Conservation (phyloP, 2,329 filamentous ascomycete genomes). For the Teratosphaeria viscida region DNA sequence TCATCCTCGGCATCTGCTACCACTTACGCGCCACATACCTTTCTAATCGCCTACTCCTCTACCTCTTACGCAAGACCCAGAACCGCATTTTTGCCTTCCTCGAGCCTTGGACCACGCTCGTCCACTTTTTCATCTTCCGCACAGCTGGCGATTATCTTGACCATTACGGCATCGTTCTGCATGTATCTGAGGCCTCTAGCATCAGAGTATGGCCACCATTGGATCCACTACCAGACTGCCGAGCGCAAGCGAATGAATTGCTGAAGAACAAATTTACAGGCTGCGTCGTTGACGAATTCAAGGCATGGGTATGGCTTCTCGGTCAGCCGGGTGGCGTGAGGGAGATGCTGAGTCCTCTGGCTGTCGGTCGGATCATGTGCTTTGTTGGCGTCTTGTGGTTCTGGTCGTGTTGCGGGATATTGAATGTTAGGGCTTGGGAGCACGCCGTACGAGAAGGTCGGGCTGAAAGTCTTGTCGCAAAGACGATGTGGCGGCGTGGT, state of each 20-base stretch:
- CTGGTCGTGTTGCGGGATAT: background rate
- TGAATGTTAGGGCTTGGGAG: background rate
- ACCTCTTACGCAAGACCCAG: background rate
- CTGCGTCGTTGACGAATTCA: background rate
- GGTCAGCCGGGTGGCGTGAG: background rate
- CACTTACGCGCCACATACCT: background rate
- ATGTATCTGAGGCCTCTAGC: background rate
- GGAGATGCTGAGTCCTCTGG: background rate
- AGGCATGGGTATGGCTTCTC: background rate
- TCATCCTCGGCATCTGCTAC: background rate
- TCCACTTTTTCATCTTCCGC: background rate
- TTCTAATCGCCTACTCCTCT: background rate
- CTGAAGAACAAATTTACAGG: background rate
- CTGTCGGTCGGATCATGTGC: background rate
- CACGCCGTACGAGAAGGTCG: background rate
- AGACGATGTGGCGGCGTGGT: background rate
- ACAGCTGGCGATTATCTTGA: background rate
- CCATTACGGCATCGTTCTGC: background rate
- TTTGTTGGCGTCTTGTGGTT: background rate
- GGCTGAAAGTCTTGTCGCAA: background rate
- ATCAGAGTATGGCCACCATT: background rate
- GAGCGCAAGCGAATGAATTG: background rate
- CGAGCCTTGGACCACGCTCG: background rate
- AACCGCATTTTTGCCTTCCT: background rate
- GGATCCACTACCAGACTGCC: background rate